phyloP scores from a whole-genome alignment of 108 stramenopile genomes.

The Nitzschia palea region DNA sequence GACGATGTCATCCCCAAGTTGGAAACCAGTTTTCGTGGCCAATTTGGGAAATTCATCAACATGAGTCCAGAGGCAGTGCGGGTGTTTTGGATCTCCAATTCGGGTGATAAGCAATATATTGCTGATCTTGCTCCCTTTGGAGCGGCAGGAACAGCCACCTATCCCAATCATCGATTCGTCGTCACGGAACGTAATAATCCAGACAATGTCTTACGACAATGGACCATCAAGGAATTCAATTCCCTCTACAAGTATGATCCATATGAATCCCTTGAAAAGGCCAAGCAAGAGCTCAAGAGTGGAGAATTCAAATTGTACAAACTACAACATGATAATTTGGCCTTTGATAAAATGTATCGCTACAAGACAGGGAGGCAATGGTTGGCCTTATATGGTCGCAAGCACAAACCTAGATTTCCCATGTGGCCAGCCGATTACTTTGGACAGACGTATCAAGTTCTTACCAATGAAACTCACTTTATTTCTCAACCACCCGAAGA shows the following conservation, averaged over 20 bases:
- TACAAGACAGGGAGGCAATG: slow-evolving; percentile 49
- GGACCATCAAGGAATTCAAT: slow-evolving; percentile 18
- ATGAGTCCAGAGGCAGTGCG: slow-evolving; percentile 29
- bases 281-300: slow-evolving; percentile 33
- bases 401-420: slow-evolving; percentile 31
- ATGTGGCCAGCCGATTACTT: slow-evolving; percentile 59
- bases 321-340: slow-evolving; percentile 48
- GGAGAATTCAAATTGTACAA: slow-evolving; percentile 40
- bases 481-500: slow-evolving; percentile 30
- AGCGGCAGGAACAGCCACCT: slow-evolving; percentile 49
- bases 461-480: slow-evolving; percentile 53
- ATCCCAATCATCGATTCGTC: slow-evolving; percentile 42
- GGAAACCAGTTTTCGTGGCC: slow-evolving; percentile 30
- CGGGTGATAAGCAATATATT: slow-evolving; percentile 24
- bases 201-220: slow-evolving; percentile 19
- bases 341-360: slow-evolving; percentile 41
- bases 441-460: slow-evolving; percentile 42
- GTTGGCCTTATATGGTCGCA: slow-evolving; percentile 40
- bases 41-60: slow-evolving; percentile 53
- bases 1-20: slow-evolving; percentile 1
- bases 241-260: slow-evolving; percentile 71
- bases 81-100: slow-evolving; percentile 34
- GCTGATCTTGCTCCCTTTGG: slow-evolving; percentile 41
- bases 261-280: slow-evolving; percentile 41
- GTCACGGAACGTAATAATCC: slow-evolving; percentile 22